phyloP scores from a whole-genome alignment of 2,329 filamentous ascomycete species.

The Penicillium sp. region DNA sequence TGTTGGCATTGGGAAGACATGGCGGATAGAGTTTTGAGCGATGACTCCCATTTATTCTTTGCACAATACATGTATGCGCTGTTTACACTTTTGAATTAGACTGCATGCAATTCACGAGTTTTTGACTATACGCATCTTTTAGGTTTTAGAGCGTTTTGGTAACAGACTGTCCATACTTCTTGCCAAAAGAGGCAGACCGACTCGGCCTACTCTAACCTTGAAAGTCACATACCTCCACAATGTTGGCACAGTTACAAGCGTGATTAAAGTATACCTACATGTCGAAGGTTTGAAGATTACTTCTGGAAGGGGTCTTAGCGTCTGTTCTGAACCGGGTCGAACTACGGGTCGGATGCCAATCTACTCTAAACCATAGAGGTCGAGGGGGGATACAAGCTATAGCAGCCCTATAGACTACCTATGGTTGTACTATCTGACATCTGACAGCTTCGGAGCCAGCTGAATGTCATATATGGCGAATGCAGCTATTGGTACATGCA shows the following conservation, averaged over 20 bases:
- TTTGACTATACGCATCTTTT: not conserved
- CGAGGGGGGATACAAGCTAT: not conserved
- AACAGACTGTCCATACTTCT: too few relatives aligned
- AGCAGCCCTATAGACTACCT: too few relatives aligned
- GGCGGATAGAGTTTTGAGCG: slow-evolving; percentile 57
- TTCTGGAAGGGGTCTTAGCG: slow-evolving; percentile 1
- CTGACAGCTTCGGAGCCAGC: not conserved
- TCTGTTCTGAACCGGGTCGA: too few relatives aligned
- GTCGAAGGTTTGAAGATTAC: too few relatives aligned
- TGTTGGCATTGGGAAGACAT: slow-evolving; percentile 59
- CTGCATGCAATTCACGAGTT: not conserved
- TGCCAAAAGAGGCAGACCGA: too few relatives aligned
- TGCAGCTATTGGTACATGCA: too few relatives aligned
- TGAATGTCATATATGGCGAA: not conserved
- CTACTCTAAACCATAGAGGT: too few relatives aligned
- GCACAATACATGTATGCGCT: slow-evolving; percentile 12
- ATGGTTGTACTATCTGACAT: not conserved
- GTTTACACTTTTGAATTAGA: not conserved
- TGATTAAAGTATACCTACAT: too few relatives aligned
- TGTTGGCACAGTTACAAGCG: too few relatives aligned
- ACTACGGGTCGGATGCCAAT: not conserved
- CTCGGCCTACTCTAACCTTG: too few relatives aligned
- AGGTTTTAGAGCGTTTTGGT: too few relatives aligned
- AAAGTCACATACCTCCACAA: too few relatives aligned
- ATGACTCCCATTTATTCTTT: not conserved